Evolutionary conservation across 352 stramenopile genomes (phyloP).

Genomic region (Thraustotheca clavata): DNA sequence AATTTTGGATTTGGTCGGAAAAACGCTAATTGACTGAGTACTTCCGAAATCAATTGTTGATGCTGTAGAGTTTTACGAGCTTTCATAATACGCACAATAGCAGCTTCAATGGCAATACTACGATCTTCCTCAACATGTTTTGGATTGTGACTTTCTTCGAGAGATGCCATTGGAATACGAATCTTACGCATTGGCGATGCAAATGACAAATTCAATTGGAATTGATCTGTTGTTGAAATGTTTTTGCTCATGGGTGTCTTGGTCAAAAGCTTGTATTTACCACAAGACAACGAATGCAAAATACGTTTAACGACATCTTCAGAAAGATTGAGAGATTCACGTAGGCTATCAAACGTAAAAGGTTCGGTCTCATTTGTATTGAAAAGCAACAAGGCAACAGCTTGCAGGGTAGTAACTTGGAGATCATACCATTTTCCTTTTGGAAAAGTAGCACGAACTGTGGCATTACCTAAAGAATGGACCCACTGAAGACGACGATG

Average conservation of each 20-base stretch:
- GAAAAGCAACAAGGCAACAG: conserved; percentile 93
- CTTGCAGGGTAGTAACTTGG: conserved; percentile 96
- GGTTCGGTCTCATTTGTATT: conserved; percentile 77
- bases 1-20: conserved; percentile 97
- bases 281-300: conserved; percentile 97
- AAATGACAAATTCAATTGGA: conserved; percentile 93
- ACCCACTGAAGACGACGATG: conserved; percentile 96
- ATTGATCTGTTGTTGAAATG: conserved; percentile 92
- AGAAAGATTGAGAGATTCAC: conserved; percentile 90
- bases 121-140: conserved; percentile 97
- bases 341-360: conserved; percentile 87
- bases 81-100: conserved; percentile 99
- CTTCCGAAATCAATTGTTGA: conserved; percentile 97
- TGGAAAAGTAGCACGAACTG: conserved; percentile 74
- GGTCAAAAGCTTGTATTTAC: conserved; percentile 97
- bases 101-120: conserved; percentile 97
- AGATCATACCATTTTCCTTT: conserved; percentile 95
- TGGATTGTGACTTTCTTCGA: conserved; percentile 97
- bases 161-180: conserved; percentile 96
- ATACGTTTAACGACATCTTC: conserved; percentile 96
- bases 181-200: conserved; percentile 95
- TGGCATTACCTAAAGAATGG: conserved; percentile 94
- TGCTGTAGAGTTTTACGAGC: conserved; percentile 95
- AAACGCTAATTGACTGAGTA: conserved; percentile 95
- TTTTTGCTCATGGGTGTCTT: conserved; percentile 92